Evolutionary conservation across 2,329 filamentous ascomycete genomes (phyloP).

Genomic region (Hymenoscyphus albidus): DNA sequence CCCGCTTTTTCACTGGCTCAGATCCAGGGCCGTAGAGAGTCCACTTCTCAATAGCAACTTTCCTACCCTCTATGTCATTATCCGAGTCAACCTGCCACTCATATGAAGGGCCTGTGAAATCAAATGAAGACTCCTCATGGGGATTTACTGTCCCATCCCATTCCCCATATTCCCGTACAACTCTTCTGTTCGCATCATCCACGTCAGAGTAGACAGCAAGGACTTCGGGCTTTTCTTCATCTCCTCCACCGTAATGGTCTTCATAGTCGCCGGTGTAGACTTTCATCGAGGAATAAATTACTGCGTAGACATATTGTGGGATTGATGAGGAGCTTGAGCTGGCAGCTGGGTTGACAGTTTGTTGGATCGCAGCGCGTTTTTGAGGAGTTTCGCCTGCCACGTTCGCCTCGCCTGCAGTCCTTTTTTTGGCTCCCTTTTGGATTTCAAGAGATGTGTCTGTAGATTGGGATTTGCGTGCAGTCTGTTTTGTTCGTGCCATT

Average conservation of each 20-base stretch:
- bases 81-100: background rate
- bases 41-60: background rate
- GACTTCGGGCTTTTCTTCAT: background rate
- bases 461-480: too few relatives aligned
- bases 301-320: background rate
- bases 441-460: too few relatives aligned
- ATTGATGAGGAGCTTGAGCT: background rate
- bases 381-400: background rate
- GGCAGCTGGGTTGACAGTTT: background rate
- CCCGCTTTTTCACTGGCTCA: background rate
- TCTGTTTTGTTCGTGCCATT: too few relatives aligned
- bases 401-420: too few relatives aligned
- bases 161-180: background rate
- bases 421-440: too few relatives aligned
- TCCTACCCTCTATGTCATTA: background rate
- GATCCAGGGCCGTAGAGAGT: background rate
- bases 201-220: background rate
- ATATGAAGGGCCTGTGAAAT: background rate
- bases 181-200: background rate
- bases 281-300: background rate
- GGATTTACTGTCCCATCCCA: background rate
- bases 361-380: background rate
- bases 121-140: background rate
- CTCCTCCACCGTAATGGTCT: background rate
- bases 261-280: background rate